phyloP scores from a whole-genome alignment of 129 eudicot species.

The Glebionis coronaria region DNA sequence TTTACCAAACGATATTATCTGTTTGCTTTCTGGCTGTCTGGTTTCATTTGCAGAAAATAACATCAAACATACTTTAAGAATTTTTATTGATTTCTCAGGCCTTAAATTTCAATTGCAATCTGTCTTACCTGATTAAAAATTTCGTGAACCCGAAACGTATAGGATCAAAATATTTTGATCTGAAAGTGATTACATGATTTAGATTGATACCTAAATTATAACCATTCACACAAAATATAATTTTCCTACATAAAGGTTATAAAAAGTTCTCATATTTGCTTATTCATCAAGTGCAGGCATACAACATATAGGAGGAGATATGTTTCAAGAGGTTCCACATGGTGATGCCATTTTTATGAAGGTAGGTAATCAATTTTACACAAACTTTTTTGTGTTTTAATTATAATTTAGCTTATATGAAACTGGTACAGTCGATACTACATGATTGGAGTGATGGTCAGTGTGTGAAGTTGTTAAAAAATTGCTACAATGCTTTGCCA shows the following conservation, averaged over 20 bases:
- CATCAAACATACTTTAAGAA: no score
- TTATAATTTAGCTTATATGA: not conserved
- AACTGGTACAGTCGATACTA: constrained; percentile 4
- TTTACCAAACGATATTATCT: no score
- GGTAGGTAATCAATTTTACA: constrained; percentile 26
- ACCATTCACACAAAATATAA: no score
- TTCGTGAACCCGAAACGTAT: no score
- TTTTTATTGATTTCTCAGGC: no score
- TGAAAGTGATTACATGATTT: no score
- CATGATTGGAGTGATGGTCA: constrained; percentile 56
- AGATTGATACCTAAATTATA: no score
- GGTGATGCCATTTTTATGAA: constrained; percentile 59
- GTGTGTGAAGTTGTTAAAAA: constrained; percentile 44
- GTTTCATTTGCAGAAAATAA: no score
- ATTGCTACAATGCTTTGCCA: constrained; percentile 47
- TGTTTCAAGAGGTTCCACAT: constrained; percentile 50
- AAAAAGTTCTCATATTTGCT: not conserved
- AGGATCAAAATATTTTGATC: no score
- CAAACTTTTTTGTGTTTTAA: not conserved
- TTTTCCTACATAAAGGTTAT: not conserved
- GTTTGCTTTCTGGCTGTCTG: no score
- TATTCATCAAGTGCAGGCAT: constrained; percentile 25
- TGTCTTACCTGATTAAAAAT: no score
- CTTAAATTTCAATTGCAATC: no score
- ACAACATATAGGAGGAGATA: constrained; percentile 51